Evolutionary conservation across 495 filamentous ascomycete species (phyloP), one percentile per base, ranked within the genome.

Genomic region (Patellaria atrata): DNA sequence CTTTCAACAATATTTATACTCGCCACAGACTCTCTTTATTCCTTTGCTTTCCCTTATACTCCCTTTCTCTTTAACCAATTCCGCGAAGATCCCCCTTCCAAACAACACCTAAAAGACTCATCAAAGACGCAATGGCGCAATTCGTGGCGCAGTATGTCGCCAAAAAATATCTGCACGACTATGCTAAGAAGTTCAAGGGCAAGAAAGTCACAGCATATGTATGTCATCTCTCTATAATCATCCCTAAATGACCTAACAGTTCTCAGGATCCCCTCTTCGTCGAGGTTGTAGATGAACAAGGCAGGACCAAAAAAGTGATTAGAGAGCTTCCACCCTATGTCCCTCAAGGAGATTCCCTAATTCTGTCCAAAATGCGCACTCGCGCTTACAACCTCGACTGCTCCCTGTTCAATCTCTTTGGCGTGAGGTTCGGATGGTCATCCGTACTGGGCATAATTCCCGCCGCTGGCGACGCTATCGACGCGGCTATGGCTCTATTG

Each of bases 321-420:
- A 57, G 56, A 41, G 49, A 58, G 42, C 45, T 60, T 19, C 57
- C 58, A 16, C 40, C 39, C 43, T 61, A 60, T 14, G 66, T 94
- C 33, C 84, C 84, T 5, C 57, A 72, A 4, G 73, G 89, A 39
- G 91, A 97, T 55, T 69, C 64, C 45, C 65, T 75, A 35, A 68
- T 92, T 50, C 71, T 97, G 28, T 80, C 72, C 25, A 72, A 73
- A 28, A 79, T 91, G 44, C 83, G 87, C 48, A 64, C 73, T 41
- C 65, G 75, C 37, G 86, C 89, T 18, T 89, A 91, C 56, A 59
- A 65, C 15, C 70, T 92, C 23, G 89, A 97, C 56, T 77, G 77
- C 66, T 67, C 63, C 40, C 65, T 84, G 11, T 82, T 78, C 54
- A 85, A 71, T 49, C 67, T 77, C 50, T 70, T 74, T 42, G 77